phyloP scores from a whole-genome alignment of 805 yeast species.

The Metschnikowia cubensis region DNA sequence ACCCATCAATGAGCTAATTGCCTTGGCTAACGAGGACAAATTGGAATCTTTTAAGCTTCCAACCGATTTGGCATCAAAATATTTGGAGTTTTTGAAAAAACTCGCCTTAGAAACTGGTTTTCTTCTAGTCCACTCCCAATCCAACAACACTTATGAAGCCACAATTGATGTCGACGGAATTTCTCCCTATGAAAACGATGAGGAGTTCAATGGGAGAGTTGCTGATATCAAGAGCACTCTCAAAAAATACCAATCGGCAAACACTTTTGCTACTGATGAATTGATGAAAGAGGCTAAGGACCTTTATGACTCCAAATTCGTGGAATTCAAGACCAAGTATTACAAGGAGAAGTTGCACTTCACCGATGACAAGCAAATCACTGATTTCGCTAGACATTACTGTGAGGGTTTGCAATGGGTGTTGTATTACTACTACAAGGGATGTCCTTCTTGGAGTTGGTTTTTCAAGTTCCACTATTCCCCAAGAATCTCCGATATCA shows the following conservation, averaged over 20 bases:
- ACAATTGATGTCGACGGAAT: constrained; percentile 72
- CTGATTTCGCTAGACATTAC: constrained; percentile 71
- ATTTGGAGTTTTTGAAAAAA: constrained; percentile 57
- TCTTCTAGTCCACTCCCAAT: constrained; percentile 59
- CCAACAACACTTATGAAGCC: constrained; percentile 53
- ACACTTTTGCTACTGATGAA: constrained; percentile 57
- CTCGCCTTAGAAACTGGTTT: constrained; percentile 67
- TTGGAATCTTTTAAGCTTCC: constrained; percentile 39
- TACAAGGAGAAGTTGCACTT: constrained; percentile 78
- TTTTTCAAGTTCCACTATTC: constrained; percentile 85
- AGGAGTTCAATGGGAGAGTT: constrained; percentile 55
- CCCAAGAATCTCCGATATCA: constrained; percentile 88
- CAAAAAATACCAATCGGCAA: constrained; percentile 63
- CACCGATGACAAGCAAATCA: constrained; percentile 56
- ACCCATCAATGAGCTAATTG: constrained; percentile 31
- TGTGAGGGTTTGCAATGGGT: constrained; percentile 98
- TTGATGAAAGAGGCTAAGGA: constrained; percentile 46
- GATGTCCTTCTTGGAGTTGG: constrained; percentile 97
- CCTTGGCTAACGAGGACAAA: constrained; percentile 27
- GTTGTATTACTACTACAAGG: constrained; percentile 80
- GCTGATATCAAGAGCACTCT: constrained; percentile 49
- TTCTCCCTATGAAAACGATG: constrained; percentile 61
- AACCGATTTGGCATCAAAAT: constrained; percentile 40
- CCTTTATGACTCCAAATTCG: constrained; percentile 69
- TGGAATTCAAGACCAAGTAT: constrained; percentile 80